Conservation (phyloP, 2,329 filamentous ascomycete species). For the Cordyceps farinosa region DNA sequence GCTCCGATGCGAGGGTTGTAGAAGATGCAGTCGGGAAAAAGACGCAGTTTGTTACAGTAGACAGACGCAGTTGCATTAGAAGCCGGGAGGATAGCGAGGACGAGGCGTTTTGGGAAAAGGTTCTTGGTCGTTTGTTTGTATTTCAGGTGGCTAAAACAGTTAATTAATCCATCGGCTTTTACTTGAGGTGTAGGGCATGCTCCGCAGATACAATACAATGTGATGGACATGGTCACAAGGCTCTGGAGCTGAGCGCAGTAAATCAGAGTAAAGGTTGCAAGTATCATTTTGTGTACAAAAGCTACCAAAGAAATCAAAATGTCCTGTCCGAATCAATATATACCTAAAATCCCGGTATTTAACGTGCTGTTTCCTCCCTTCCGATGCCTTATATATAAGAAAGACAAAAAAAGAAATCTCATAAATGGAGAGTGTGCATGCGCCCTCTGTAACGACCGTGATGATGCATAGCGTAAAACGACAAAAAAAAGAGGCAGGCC, state of each 20-base stretch:
- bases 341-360: conserved; percentile 3
- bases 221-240: too few relatives aligned
- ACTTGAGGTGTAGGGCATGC: neutral
- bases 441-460: conserved; percentile 18
- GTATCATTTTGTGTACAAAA: neutral
- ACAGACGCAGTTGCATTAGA: neutral
- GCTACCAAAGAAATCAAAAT: neutral
- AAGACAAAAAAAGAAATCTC: neutral
- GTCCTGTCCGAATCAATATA: conserved; percentile 2
- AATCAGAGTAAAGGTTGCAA: neutral
- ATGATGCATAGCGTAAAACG: neutral
- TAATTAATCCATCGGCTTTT: neutral
- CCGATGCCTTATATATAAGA: conserved; percentile 2
- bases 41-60: neutral
- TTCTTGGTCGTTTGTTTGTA: neutral
- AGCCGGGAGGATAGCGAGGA: neutral
- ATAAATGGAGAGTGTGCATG: neutral
- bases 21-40: neutral
- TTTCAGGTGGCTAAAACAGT: neutral
- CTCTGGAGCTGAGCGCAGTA: too few relatives aligned
- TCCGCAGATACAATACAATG: too few relatives aligned
- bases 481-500: conserved; percentile 6
- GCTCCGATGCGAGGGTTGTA: neutral
- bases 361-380: neutral
- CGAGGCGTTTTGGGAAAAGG: conserved; percentile 3